phyloP scores from a whole-genome alignment of 1,284 basidiomycete species.

The Cystobasidium slooffiae region DNA sequence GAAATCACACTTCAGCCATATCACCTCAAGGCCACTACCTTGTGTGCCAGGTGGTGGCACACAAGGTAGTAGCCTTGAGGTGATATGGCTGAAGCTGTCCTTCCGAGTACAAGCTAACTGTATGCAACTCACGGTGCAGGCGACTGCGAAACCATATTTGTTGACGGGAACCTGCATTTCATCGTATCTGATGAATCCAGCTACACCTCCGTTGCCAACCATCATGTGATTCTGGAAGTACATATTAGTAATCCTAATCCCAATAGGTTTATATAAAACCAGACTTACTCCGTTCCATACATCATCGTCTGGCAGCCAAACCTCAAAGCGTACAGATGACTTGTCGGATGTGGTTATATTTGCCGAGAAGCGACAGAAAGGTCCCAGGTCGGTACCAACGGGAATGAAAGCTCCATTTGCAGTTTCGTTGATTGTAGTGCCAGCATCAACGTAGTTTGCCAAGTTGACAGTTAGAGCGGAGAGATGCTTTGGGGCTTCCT shows the following conservation, averaged over 20 bases:
- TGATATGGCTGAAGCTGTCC: not conserved
- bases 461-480: conserved; percentile 33
- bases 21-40: not conserved
- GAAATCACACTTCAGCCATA: not conserved
- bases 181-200: conserved; percentile 48
- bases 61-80: conserved; percentile 9
- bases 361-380: conserved; percentile 39
- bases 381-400: conserved; percentile 22
- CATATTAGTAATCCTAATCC: not conserved
- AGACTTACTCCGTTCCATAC: conserved; percentile 45
- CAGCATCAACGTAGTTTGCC: conserved; percentile 26
- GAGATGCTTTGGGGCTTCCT: conserved; percentile 22
- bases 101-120: not conserved
- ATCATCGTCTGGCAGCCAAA: conserved; percentile 48
- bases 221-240: conserved; percentile 44
- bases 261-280: no score
- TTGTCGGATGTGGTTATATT: conserved; percentile 42
- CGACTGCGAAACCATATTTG: conserved; percentile 36
- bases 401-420: conserved; percentile 19
- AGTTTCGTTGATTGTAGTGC: conserved; percentile 30
- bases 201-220: conserved; percentile 49
- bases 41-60: not conserved
- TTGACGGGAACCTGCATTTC: conserved; percentile 45
- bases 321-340: conserved; percentile 49
- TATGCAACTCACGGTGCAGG: conserved; percentile 1